Conservation (phyloP, 257 asterid species). For the Datura wrightii region DNA sequence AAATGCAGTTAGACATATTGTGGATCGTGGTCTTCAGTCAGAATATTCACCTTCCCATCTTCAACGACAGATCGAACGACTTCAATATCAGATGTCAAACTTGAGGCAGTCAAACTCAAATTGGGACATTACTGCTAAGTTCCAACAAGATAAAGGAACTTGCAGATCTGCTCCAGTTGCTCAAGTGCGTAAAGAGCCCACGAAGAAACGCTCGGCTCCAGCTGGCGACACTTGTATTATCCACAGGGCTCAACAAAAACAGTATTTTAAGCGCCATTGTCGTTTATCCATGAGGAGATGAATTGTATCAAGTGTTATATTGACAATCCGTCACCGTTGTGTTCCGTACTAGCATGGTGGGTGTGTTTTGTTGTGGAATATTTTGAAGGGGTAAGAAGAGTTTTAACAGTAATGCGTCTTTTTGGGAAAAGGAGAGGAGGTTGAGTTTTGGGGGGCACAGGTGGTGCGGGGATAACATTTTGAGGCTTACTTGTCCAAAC, state of each 20-base stretch:
- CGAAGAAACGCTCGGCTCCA: conserved; percentile 30
- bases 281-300: not conserved
- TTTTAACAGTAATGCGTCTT: not conserved
- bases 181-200: not conserved
- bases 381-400: not conserved
- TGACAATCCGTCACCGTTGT: not conserved
- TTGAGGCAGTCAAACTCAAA: conserved; percentile 26
- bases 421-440: not conserved
- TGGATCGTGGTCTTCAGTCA: conserved; percentile 32
- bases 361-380: not conserved
- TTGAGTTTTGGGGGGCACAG: not conserved
- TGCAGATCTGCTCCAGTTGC: not conserved
- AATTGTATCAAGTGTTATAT: conserved; percentile 18
- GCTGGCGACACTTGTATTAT: not conserved
- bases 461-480: not conserved
- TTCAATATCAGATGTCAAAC: conserved; percentile 23
- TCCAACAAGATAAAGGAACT: not conserved
- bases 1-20: conserved; percentile 28
- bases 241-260: not conserved
- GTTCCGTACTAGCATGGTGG: not conserved
- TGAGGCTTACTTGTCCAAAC: not conserved
- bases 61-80: conserved; percentile 17
- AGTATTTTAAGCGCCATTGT: conserved; percentile 27
- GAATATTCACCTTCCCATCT: conserved; percentile 36
- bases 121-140: not conserved